Evolutionary conservation across 805 yeast species (phyloP).

Genomic region (Isabelozyma gotoi): DNA sequence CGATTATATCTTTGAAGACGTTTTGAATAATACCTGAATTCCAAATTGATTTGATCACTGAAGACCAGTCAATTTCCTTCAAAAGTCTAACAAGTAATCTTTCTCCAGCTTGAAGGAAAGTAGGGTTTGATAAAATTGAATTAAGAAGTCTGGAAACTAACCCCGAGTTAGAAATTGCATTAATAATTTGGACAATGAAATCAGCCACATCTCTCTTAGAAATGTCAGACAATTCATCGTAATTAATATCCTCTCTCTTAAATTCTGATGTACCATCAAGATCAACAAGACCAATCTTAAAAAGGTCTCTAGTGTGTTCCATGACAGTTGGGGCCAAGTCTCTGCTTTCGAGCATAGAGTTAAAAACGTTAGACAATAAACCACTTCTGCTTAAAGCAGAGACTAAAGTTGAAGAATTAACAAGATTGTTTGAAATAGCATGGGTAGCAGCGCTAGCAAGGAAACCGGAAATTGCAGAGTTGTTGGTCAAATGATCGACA

Average conservation of each 20-base stretch:
- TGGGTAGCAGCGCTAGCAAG: constrained; percentile 11
- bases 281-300: neutral
- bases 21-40: constrained; percentile 22
- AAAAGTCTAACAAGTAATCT: constrained; percentile 19
- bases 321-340: constrained; percentile 3
- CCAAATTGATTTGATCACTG: constrained; percentile 21
- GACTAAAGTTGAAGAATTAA: constrained; percentile 13
- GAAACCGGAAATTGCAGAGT: constrained; percentile 13
- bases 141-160: constrained; percentile 14
- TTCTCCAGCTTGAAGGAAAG: constrained; percentile 14
- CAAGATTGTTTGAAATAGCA: constrained; percentile 12
- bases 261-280: neutral
- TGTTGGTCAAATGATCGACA: constrained; percentile 9
- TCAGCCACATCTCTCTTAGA: constrained; percentile 1
- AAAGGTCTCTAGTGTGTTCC: neutral
- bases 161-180: constrained; percentile 6
- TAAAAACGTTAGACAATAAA: constrained; percentile 13
- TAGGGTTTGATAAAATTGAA: constrained; percentile 13
- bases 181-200: neutral
- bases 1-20: neutral
- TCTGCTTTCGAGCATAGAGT: constrained; percentile 12
- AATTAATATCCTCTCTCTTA: neutral
- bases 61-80: constrained; percentile 17
- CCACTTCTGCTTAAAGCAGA: constrained; percentile 7
- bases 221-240: constrained; percentile 1